Evolutionary conservation across 495 filamentous ascomycete genomes (phyloP).

Genomic region (Annulohypoxylon nitens): DNA sequence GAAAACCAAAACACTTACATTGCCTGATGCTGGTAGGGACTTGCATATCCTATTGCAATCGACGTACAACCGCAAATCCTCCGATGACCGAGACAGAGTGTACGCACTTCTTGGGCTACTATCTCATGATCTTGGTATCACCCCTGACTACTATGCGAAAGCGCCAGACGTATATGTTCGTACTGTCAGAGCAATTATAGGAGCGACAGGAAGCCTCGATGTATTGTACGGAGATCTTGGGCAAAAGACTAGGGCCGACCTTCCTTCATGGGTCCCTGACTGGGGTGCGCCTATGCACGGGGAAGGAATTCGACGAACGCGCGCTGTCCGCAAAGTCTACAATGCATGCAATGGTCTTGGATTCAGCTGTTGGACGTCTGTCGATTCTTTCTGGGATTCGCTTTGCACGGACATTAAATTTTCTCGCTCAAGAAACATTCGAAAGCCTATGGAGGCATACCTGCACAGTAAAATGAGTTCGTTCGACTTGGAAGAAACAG

Average conservation of each 20-base stretch:
- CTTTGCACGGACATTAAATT: neutral
- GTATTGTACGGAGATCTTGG: neutral
- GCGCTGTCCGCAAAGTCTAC: neutral
- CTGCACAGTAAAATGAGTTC: neutral
- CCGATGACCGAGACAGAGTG: neutral
- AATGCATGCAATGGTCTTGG: neutral
- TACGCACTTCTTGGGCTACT: neutral
- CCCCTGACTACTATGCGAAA: neutral
- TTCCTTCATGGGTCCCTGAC: constrained; percentile 7
- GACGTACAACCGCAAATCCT: neutral
- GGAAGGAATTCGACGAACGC: neutral
- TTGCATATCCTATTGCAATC: neutral
- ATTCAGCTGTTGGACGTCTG: neutral
- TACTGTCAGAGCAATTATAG: neutral
- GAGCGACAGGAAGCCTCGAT: neutral
- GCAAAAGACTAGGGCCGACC: neutral
- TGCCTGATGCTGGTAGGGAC: neutral
- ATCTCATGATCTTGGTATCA: neutral
- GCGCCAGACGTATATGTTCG: neutral
- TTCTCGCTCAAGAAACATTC: neutral
- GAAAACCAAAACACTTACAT: neutral
- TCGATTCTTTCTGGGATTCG: neutral
- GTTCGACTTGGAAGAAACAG: no score
- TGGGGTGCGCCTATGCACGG: neutral
- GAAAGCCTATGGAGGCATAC: neutral